These are phyloP conservation scores for Pythium periplocum DNA, from an alignment of 352 stramenopile species.

Conservation along the genomic window DNA sequence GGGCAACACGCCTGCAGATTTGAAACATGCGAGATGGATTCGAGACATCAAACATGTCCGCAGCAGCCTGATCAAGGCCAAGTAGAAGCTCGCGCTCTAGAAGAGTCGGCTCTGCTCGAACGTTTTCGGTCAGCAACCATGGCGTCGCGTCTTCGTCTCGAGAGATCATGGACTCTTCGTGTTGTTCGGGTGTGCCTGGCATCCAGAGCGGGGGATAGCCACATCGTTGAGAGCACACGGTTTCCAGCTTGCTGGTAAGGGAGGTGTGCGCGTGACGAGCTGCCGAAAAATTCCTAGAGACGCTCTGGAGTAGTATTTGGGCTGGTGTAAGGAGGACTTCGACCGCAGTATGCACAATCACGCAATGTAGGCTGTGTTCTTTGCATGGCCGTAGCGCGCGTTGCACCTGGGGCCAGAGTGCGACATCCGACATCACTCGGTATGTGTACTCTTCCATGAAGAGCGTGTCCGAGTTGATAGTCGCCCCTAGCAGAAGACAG, in stretches of 20 bases:
- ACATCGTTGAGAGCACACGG: conserved; percentile 29
- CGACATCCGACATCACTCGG: conserved; percentile 23
- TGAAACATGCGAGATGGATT: conserved; percentile 42
- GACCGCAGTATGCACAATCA: conserved; percentile 31
- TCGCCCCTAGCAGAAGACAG: conserved; percentile 42
- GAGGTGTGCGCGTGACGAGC: neutral
- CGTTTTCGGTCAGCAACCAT: conserved; percentile 43
- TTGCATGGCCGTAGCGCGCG: conserved; percentile 24
- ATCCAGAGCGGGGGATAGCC: conserved; percentile 60
- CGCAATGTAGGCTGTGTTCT: conserved; percentile 47
- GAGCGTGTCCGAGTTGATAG: conserved; percentile 54
- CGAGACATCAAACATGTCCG: conserved; percentile 19
- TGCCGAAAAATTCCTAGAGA: neutral
- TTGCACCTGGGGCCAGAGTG: conserved; percentile 29
- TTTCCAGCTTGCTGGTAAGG: conserved; percentile 3
- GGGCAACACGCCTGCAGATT: conserved; percentile 27
- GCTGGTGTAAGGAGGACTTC: conserved; percentile 38
- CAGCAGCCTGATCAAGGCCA: conserved; percentile 1
- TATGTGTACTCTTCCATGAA: conserved; percentile 67
- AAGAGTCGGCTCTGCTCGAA: conserved; percentile 49
- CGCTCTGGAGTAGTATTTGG: conserved; percentile 29
- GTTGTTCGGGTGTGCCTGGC: conserved; percentile 39
- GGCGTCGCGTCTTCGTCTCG: conserved; percentile 46
- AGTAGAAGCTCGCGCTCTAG: conserved; percentile 61
- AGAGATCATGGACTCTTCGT: conserved; percentile 57